Percentiles rank a stretch among this genome's conserved stretches.
Evolutionary conservation across 1,139 yeast genomes (phyloP).

Genomic region (Oligophagozyma castellii): DNA sequence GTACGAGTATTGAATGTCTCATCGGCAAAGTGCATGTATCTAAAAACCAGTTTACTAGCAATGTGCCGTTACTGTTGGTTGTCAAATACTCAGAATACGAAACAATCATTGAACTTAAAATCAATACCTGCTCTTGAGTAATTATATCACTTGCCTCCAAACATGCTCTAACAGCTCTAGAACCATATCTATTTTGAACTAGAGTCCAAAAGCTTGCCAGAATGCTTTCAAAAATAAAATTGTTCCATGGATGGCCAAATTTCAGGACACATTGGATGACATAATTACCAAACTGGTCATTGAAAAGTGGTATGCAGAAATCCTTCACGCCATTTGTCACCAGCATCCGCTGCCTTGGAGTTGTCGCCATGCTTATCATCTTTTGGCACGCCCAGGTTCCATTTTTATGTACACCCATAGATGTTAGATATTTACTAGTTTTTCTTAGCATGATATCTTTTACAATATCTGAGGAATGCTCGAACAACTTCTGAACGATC

Average conservation of each 20-base stretch:
- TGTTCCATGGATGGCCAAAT: conserved; percentile 79
- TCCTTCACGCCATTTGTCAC: conserved; percentile 67
- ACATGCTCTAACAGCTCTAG: conserved; percentile 88
- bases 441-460: conserved; percentile 73
- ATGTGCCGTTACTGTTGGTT: conserved; percentile 75
- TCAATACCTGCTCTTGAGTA: conserved; percentile 52
- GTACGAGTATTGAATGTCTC: conserved; percentile 41
- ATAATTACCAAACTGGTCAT: conserved; percentile 94
- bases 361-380: conserved; percentile 61
- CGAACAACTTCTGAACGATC: conserved; percentile 81
- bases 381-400: conserved; percentile 99
- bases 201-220: conserved; percentile 68
- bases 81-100: conserved; percentile 71
- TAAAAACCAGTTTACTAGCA: conserved; percentile 84
- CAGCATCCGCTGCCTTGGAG: conserved; percentile 54
- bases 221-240: conserved; percentile 78
- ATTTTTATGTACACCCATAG: conserved; percentile 89
- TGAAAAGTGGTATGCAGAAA: conserved; percentile 71
- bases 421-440: conserved; percentile 71
- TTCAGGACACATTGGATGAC: conserved; percentile 89
- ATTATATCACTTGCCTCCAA: conserved; percentile 56
- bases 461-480: conserved; percentile 52
- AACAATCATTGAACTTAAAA: conserved; percentile 71
- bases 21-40: conserved; percentile 67
- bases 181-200: conserved; percentile 85